phyloP scores from a whole-genome alignment of 495 filamentous ascomycete genomes.

The Recurvomyces mirabilis region DNA sequence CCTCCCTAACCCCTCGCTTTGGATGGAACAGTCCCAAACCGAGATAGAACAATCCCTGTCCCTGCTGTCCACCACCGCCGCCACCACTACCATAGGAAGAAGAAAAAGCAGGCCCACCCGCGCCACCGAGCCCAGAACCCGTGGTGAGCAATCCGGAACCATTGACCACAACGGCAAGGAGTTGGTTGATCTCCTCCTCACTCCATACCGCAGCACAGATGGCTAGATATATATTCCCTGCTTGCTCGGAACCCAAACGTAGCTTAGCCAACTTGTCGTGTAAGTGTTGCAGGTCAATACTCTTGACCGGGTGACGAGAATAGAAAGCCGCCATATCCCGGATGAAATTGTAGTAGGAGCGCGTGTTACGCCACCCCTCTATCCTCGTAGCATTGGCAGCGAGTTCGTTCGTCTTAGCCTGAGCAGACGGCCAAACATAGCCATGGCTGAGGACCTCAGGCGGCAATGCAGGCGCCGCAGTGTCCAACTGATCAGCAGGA shows the following conservation, averaged over 20 bases:
- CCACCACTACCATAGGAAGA: background rate
- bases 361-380: constrained; percentile 89
- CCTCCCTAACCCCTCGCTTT: constrained; percentile 61
- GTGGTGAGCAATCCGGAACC: background rate
- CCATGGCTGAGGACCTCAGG: constrained; percentile 63
- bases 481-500: too few relatives aligned
- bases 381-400: constrained; percentile 82
- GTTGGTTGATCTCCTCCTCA: constrained; percentile 19
- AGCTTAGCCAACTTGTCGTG: constrained; percentile 78
- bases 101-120: too few relatives aligned
- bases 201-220: constrained; percentile 63
- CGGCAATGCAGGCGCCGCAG: constrained; percentile 14
- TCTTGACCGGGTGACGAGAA: constrained; percentile 61
- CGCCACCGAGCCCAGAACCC: constrained; percentile 1
- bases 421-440: constrained; percentile 85
- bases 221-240: constrained; percentile 69
- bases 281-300: constrained; percentile 78
- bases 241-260: constrained; percentile 54
- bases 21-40: constrained; percentile 91
- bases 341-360: constrained; percentile 90
- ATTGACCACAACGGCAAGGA: constrained; percentile 14
- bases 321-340: constrained; percentile 62
- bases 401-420: constrained; percentile 68
- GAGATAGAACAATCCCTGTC: constrained; percentile 62
- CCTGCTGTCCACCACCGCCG: background rate